A percentile compares a stretch with the other conserved stretches of the same genome.
phyloP scores from a whole-genome alignment of 164 flowering plant species.

The Sedum album region DNA sequence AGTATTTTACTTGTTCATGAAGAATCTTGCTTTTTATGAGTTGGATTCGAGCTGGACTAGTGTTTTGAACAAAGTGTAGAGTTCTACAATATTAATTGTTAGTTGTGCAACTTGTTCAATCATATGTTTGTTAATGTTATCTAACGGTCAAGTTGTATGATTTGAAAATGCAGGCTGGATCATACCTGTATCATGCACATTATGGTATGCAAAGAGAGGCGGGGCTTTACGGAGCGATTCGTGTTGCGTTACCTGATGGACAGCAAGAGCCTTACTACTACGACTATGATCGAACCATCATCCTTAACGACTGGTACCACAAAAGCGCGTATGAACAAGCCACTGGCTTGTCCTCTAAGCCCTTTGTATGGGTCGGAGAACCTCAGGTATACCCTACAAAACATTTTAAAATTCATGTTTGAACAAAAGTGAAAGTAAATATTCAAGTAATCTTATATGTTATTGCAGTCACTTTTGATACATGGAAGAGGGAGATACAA shows the following conservation, averaged over 20 bases:
- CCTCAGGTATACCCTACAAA: constrained; percentile 49
- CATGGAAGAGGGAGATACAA: constrained; percentile 77
- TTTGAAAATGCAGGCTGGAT: constrained; percentile 50
- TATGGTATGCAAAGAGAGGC: constrained; percentile 90
- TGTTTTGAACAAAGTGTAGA: neutral
- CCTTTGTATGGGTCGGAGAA: constrained; percentile 77
- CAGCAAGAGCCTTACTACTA: constrained; percentile 59
- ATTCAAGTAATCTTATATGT: neutral
- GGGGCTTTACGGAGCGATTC: constrained; percentile 63
- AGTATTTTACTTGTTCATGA: neutral
- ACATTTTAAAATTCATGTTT: neutral
- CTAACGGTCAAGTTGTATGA: neutral
- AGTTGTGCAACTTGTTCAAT: neutral
- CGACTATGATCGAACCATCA: constrained; percentile 56
- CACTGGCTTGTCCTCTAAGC: constrained; percentile 49
- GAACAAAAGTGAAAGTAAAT: too few species aligned
- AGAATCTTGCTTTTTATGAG: neutral
- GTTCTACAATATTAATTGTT: neutral
- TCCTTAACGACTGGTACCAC: constrained; percentile 86
- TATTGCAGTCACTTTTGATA: constrained; percentile 65
- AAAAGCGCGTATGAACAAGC: constrained; percentile 60
- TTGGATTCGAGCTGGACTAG: neutral
- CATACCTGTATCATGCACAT: constrained; percentile 80
- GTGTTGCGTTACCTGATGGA: constrained; percentile 48
- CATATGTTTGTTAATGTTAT: neutral